Conservation (phyloP, 257 asterid species). For the Solanum paucissectum region DNA sequence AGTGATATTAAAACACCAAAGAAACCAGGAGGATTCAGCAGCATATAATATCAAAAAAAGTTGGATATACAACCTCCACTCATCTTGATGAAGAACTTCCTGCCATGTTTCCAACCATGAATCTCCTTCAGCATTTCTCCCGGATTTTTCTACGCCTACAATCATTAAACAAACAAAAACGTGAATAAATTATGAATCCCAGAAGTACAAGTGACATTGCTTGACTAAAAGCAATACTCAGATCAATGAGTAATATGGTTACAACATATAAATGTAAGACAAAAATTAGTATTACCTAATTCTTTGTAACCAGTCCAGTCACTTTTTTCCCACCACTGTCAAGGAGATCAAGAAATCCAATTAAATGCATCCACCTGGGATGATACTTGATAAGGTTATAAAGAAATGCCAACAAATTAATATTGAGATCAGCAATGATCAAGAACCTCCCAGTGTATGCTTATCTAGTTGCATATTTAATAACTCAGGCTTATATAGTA, state of each 20-base stretch:
- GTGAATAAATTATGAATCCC: not conserved
- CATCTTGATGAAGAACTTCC: slow-evolving; percentile 95
- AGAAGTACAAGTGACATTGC: not conserved
- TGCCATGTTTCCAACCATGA: slow-evolving; percentile 99
- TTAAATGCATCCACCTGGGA: slow-evolving; percentile 96
- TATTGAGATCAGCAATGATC: not conserved
- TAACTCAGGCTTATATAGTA: not conserved
- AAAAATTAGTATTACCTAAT: slow-evolving; percentile 49
- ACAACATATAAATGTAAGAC: not conserved
- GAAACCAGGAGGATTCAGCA: not conserved
- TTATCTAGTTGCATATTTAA: not conserved
- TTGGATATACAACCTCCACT: slow-evolving; percentile 67
- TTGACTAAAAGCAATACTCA: not conserved
- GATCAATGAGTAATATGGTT: not conserved
- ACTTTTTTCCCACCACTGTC: slow-evolving; percentile 99
- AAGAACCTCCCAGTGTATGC: not conserved
- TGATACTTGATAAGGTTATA: slow-evolving; percentile 58
- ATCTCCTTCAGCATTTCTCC: slow-evolving; percentile 88
- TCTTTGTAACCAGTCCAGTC: slow-evolving; percentile 99
- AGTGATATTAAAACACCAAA: not conserved
- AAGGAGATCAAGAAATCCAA: slow-evolving; percentile 92
- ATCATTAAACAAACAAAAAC: not conserved
- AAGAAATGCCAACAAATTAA: slow-evolving; percentile 17
- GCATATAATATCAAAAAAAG: not conserved
- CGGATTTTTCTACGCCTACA: slow-evolving; percentile 94